Evolutionary conservation across 345 rosid species (phyloP), one percentile per base, ranked within the genome.

Genomic region (Angophora floribunda): DNA sequence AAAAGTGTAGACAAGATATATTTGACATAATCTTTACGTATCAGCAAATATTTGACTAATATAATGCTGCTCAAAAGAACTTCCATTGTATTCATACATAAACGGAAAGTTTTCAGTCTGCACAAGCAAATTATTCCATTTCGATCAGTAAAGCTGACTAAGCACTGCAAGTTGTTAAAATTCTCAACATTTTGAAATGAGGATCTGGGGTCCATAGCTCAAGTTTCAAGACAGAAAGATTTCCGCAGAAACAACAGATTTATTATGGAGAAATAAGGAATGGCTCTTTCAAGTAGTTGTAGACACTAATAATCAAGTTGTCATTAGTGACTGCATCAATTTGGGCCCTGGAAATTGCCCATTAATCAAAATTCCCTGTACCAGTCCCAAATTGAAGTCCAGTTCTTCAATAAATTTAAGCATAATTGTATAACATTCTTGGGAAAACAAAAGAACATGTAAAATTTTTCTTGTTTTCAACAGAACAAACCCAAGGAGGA

Each of bases 331-430:
- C 88, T 21, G 93, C 95, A 87, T 95, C 95, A 53, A 95, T 92
- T 36, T 95, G 10, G 98, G 97, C 85, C 96, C 98, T 30, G 97
- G 98, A 88, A 96, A 96, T 92, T 91, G 95, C 88, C 97, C 95
- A 87, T 95, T 96, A 94, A 95, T 59, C 94, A 70, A 19, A 70
- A 16, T 16, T 94, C 93, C 95, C 94, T 95, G 95, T 90, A 87
- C 89, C 87, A 59, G 30, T 88, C 86, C 88, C 49, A 50, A 86
- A 86, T 45, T 36, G 26, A 28, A 79, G 52, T 41, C 67, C 49
- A 41, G 49, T 75, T 75, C 84, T 21, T 41, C 4, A 11, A 41
- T 41, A 32, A 32, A 75, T 36, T 75, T 75, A 75, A 75, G 84
- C 84, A 75, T 75, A 75, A 44, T 9, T 19, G 49, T 6, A 75